These are phyloP conservation scores for Candida dubliniensis DNA, from an alignment of 1,139 yeast genomes.

Conservation along the genomic window DNA sequence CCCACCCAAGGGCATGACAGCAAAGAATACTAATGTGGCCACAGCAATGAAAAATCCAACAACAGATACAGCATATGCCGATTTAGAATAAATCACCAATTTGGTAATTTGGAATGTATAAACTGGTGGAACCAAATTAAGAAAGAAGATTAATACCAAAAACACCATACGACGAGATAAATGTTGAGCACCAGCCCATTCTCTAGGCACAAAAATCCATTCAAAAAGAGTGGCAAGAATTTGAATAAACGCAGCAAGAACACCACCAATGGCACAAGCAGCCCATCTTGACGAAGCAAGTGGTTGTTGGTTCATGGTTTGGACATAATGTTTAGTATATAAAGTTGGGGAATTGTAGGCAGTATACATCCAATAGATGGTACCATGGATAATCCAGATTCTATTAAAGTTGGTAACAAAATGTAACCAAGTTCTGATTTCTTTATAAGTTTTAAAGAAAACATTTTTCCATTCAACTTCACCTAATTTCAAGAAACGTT, in stretches of 20 bases:
- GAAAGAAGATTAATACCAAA: conserved; percentile 60
- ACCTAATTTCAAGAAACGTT: conserved; percentile 85
- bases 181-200: conserved; percentile 99
- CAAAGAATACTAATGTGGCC: conserved; percentile 78
- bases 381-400: conserved; percentile 92
- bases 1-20: conserved; percentile 97
- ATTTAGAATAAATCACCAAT: conserved; percentile 60
- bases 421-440: conserved; percentile 98
- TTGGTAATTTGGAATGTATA: conserved; percentile 87
- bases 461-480: conserved; percentile 92
- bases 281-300: conserved; percentile 90
- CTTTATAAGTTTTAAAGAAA: conserved; percentile 94
- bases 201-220: conserved; percentile 96
- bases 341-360: conserved; percentile 91
- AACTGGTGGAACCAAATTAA: conserved; percentile 83
- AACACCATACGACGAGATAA: conserved; percentile 84
- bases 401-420: conserved; percentile 93
- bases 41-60: conserved; percentile 90
- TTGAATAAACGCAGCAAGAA: conserved; percentile 78
- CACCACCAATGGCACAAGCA: conserved; percentile 89
- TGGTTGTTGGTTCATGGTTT: conserved; percentile 81
- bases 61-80: conserved; percentile 80
- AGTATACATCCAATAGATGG: conserved; percentile 90
- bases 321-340: conserved; percentile 83
- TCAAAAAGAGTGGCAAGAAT: conserved; percentile 86